A percentile compares a stretch with the other conserved stretches of the same genome.
Evolutionary conservation across 805 yeast genomes (phyloP).

Genomic region (Cyberlindnera mrakii): DNA sequence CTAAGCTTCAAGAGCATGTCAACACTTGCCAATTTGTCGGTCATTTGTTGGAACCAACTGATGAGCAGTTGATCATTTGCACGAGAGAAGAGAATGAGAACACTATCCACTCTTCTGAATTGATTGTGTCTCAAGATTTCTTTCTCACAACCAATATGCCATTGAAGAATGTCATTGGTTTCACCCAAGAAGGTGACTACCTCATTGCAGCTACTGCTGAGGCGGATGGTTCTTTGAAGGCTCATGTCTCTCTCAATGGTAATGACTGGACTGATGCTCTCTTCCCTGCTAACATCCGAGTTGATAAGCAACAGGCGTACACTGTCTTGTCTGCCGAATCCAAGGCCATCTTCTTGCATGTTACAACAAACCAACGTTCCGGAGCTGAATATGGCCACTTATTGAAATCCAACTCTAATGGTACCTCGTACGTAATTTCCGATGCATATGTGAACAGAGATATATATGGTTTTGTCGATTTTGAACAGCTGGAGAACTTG

Average conservation of each 20-base stretch:
- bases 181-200: slow-evolving; percentile 65
- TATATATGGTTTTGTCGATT: slow-evolving; percentile 72
- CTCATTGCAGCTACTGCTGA: slow-evolving; percentile 62
- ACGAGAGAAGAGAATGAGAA: slow-evolving; percentile 36
- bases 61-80: slow-evolving; percentile 60
- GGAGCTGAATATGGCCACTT: slow-evolving; percentile 69
- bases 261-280: slow-evolving; percentile 65
- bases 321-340: slow-evolving; percentile 73
- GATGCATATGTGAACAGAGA: slow-evolving; percentile 73
- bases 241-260: slow-evolving; percentile 79
- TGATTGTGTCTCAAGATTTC: slow-evolving; percentile 25
- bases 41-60: slow-evolving; percentile 37
- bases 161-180: slow-evolving; percentile 62
- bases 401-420: slow-evolving; percentile 85
- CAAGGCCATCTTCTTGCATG: slow-evolving; percentile 73
- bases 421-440: slow-evolving; percentile 74
- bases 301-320: slow-evolving; percentile 61
- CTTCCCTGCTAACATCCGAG: slow-evolving; percentile 63
- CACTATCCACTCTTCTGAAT: slow-evolving; percentile 24
- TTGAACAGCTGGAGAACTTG: slow-evolving; percentile 72
- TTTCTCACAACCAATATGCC: slow-evolving; percentile 27
- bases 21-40: slow-evolving; percentile 65
- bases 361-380: slow-evolving; percentile 51
- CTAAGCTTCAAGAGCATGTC: slow-evolving; percentile 45
- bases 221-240: slow-evolving; percentile 49